Evolutionary conservation across 148 eudicot genomes (phyloP), one percentile per base, ranked within the genome.

Genomic region (Beta vulgaris): DNA sequence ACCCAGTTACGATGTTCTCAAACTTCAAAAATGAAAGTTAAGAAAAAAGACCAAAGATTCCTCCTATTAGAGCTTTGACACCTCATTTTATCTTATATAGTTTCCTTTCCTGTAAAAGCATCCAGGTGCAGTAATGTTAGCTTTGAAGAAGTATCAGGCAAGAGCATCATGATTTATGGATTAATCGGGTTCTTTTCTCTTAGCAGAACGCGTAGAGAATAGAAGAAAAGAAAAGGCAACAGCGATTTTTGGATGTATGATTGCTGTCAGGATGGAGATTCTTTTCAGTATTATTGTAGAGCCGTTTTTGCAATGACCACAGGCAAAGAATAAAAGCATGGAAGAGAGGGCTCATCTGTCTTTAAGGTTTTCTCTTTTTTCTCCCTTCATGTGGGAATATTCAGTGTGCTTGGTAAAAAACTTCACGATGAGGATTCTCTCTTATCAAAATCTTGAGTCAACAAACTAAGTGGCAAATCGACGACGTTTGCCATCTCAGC

Each of bases 381-480:
- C 34, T 34, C 35, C 34, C 44, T 76, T 68, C 36, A 32, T 58
- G 65, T 43, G 37, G 46, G 83, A 85, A 84, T 85, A 87, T 87
- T 77, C 88, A 82, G 58, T 55, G 11, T 75, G 78, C 70, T 44
- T 76, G 78, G 69, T 65, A 26, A 75, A 55, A 34, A 68, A 9
- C 62, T 73, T 62, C 35, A 69, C 77, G 84, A 79, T 76, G 76
- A 81, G 76, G 84, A 85, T 86, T 88, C 89, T 74, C 71, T 75
- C 85, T 82, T 83, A 80, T 83, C 87, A 68, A 80, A 86, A 74
- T 85, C 83, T 65, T 49, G 79, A 68, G 86, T 83, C 79, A 79
- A 76, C 79, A 81, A 65, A 44, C n/a, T 59, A 69, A 58, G 74
- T 70, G 75, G 67, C 16, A 78, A 73, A 66, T 55, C 42, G 71